Percentiles rank a stretch among this genome's conserved stretches.
phyloP scores from a whole-genome alignment of 345 rosid species.

The Erodium maritimum region DNA sequence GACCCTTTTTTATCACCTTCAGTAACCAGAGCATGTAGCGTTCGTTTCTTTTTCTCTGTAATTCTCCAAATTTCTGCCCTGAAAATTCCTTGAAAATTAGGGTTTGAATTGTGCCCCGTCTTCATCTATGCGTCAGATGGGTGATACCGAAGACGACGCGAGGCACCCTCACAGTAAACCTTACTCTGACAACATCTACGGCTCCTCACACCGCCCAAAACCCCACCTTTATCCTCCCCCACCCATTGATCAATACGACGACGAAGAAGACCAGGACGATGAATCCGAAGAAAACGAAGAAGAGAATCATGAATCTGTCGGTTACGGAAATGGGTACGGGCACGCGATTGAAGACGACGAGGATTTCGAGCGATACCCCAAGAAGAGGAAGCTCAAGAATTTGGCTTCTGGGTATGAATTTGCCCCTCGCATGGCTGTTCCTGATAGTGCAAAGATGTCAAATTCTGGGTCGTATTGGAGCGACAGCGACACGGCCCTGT shows the following conservation, averaged over 20 bases:
- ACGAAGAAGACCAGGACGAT: constrained; percentile 14
- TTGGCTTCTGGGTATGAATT: constrained; percentile 18
- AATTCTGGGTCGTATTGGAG: constrained; percentile 16
- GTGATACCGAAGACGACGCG: constrained; percentile 17
- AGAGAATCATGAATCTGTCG: constrained; percentile 5
- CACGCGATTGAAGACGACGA: constrained; percentile 11
- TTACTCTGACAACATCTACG: constrained; percentile 19
- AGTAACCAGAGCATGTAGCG: background rate
- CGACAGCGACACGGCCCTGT: constrained; percentile 27
- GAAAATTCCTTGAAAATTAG: background rate
- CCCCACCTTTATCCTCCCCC: constrained; percentile 15
- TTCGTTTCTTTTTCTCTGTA: background rate
- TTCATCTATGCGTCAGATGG: constrained; percentile 8
- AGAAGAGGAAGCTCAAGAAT: constrained; percentile 26
- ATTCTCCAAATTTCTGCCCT: background rate
- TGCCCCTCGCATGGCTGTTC: constrained; percentile 10
- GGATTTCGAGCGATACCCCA: constrained; percentile 24
- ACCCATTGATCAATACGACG: constrained; percentile 9
- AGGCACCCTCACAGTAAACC: constrained; percentile 19
- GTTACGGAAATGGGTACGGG: constrained; percentile 8
- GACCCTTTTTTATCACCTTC: background rate
- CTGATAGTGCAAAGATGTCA: background rate
- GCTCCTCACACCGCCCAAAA: constrained; percentile 6
- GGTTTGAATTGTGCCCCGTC: background rate
- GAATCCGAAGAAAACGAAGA: constrained; percentile 15